Evolutionary conservation across 148 eudicot species (phyloP).

Genomic region (Fagopyrum homotropicum): DNA sequence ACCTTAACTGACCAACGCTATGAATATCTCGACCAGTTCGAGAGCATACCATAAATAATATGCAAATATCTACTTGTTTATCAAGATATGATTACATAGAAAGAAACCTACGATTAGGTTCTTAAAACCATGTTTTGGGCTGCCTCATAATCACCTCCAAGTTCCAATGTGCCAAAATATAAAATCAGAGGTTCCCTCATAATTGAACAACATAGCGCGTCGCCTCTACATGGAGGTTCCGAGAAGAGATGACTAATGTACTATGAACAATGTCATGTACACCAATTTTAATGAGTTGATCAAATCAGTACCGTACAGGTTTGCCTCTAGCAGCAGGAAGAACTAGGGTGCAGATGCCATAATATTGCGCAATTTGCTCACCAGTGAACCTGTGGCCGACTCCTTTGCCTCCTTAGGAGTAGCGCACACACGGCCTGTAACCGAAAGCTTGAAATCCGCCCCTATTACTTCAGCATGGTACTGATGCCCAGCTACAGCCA

Average conservation of each 20-base stretch:
- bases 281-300: not conserved
- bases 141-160: too few species aligned
- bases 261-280: not conserved
- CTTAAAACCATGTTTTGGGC: too few species aligned
- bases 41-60: too few species aligned
- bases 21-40: too few species aligned
- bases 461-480: conserved; percentile 35
- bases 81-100: too few species aligned
- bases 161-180: too few species aligned
- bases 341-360: conserved; percentile 13
- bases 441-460: conserved; percentile 31
- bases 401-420: conserved; percentile 41
- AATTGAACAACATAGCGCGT: not conserved
- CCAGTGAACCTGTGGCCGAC: conserved; percentile 37
- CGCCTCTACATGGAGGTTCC: not conserved
- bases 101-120: too few species aligned
- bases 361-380: conserved; percentile 34
- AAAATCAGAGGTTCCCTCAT: too few species aligned
- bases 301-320: not conserved
- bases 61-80: too few species aligned
- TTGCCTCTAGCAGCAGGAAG: not conserved
- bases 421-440: conserved; percentile 19
- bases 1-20: too few species aligned
- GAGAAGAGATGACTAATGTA: not conserved
- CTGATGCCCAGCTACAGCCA: conserved; percentile 19